Conservation (phyloP, 169 alveolate genomes). For the Cyclospora cayetanensis region DNA sequence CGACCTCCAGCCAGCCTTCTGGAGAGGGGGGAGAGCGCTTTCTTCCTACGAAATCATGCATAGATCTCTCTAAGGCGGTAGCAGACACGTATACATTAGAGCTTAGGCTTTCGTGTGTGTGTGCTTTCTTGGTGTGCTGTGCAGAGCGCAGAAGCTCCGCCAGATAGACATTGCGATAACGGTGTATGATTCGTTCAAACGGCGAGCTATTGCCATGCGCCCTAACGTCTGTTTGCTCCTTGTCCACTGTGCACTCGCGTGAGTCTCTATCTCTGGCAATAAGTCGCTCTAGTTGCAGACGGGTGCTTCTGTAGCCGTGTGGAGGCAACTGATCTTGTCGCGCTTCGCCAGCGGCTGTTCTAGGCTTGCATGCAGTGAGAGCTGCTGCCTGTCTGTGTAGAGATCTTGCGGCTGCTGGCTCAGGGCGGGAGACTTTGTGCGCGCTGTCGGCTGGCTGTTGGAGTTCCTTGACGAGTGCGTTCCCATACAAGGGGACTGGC, state of each 20-base stretch:
- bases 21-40: no score
- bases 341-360: neutral
- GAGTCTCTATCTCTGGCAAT: neutral
- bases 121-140: neutral
- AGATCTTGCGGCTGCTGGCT: neutral
- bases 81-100: no score
- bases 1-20: no score
- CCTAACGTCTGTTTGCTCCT: neutral
- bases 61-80: no score
- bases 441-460: neutral
- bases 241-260: conserved; percentile 29
- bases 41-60: no score
- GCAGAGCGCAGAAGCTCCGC: conserved; percentile 24
- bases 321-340: no score
- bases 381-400: neutral
- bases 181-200: neutral
- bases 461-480: neutral
- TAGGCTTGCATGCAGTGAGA: neutral
- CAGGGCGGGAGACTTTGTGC: neutral
- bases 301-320: conserved; percentile 20
- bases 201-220: neutral
- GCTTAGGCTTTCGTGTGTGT: conserved; percentile 19
- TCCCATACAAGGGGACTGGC: neutral
- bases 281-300: neutral
- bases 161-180: conserved; percentile 5